Evolutionary conservation across 179 eudicot species (phyloP), one percentile per base, ranked within the genome.

Genomic region (Carnegiea gigantea): DNA sequence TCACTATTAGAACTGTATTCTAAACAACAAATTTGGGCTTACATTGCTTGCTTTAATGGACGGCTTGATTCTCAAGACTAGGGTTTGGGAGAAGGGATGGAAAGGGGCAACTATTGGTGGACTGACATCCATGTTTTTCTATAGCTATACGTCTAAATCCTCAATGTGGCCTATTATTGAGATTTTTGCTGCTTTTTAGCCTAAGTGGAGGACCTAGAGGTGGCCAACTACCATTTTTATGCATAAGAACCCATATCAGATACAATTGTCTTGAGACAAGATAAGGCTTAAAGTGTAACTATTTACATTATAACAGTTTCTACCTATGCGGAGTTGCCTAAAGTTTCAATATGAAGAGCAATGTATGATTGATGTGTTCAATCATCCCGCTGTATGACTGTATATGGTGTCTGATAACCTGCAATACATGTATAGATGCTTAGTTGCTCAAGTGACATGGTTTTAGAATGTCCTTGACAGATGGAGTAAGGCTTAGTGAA

Each of bases 381-480:
- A 6, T 57, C n/a, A 20, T 57, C 12, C 15, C 4, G 62, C 62
- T 57, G 23, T 18, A 57, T 57, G 62, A 51, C 57, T 13, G 57
- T 12, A 51, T 51, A 12, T 51, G 57, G 14, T 51, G 57, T 51
- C 15, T 51, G 57, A 11, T 9, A 51, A 51, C 57, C 57, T 51
- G 57, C 57, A 11, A 51, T 51, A 12, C 57, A 11, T 51, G 57
- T 5, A 11, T 14, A 13, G 17, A 51, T 51, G 57, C 57, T 18
- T 57, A 57, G 43, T 23, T 54, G 36, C 40, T 75, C 18, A 18
- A 43, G 40, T 79, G 30, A 46, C 77, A 2, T 59, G 20, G 33
- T 65, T 80, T 20, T 75, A 23, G 26, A 76, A 76, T 67, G 24
- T 51, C 30, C 57, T 17, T 30, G 73, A 59, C 67, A 60, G 30